These are phyloP conservation scores for Alternaria conjuncta DNA, from an alignment of 2,329 filamentous ascomycete species.

Conservation along the genomic window DNA sequence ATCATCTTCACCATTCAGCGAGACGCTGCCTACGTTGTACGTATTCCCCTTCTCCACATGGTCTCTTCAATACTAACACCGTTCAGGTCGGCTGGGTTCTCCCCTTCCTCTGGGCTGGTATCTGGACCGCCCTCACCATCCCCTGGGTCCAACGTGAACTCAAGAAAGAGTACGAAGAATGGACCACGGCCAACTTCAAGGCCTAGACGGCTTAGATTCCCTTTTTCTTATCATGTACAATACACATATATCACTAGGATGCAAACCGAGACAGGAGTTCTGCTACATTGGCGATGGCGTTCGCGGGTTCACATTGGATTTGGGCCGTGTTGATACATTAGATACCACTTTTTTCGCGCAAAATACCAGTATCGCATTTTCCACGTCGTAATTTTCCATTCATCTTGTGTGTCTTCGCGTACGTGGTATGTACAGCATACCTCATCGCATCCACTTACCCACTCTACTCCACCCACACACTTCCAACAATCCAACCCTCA, in stretches of 20 bases:
- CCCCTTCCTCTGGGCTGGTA: conserved; percentile 58
- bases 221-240: not conserved
- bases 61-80: conserved; percentile 14
- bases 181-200: conserved; percentile 48
- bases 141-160: conserved; percentile 52
- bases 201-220: conserved; percentile 23
- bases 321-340: conserved; percentile 1
- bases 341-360: conserved; percentile 14
- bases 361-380: not conserved
- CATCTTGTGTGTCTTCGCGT: not conserved
- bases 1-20: conserved; percentile 56
- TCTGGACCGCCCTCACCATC: conserved; percentile 56
- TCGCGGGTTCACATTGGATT: not conserved
- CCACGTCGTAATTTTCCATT: not conserved
- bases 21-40: conserved; percentile 57
- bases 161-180: conserved; percentile 43
- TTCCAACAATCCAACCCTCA: not conserved
- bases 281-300: conserved; percentile 13
- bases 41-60: conserved; percentile 16
- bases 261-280: conserved; percentile 1
- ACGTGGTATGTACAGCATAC: not conserved
- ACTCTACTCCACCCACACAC: not conserved
- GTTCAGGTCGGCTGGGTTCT: conserved; percentile 54
- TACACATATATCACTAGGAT: conserved; percentile 3
- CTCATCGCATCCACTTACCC: not conserved